Evolutionary conservation across 2,329 filamentous ascomycete genomes (phyloP), one percentile per base, ranked within the genome.

Genomic region (Trichoderma endophyticum): DNA sequence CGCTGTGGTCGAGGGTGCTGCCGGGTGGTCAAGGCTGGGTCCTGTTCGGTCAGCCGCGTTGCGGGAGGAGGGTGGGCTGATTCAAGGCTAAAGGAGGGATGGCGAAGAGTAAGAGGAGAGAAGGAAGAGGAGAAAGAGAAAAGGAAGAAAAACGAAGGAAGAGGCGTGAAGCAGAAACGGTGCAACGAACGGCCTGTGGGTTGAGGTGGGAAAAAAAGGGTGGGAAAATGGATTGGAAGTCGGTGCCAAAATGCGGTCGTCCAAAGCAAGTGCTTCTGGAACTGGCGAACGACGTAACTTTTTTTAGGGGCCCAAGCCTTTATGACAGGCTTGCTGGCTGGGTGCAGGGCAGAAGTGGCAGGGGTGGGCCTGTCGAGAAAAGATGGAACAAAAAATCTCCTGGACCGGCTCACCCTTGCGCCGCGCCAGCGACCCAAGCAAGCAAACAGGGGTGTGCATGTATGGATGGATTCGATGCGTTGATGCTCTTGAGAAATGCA

Each of bases 1-100:
- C 56, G 70, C 56, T 72, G 67, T 36, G 59, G 64, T 54, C 39
- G 62, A 62, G 70, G 63, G 57, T 65, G 62, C 24, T 71, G 70
- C 77, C 74, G 75, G 73, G 71, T 73, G 71, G 77, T 78, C 76
- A 69, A 78, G 75, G 66, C 76, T 77, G 78, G 76, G 77, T 77
- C 76, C 77, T 74, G 70, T 73, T 72, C 72, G 73, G 76, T 78
- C 75, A 77, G 73, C 73, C 73, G 75, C 74, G 75, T 70, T 72
- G 71, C 64, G 66, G 62, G 66, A 69, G 62, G 66, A 69, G 28
- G 28, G 69, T 54, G 66, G 54, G 36, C 28, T 70, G 57, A 72
- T 39, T 75, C 73, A 43, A 71, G 69, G 71, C 56, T 24, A 21
- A 28, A 51, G 63, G 30, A 59, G 63, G 18, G 70, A 57, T 30